Evolutionary conservation across 2,329 filamentous ascomycete genomes (phyloP).

Genomic region (Fusarium dlaminii): DNA sequence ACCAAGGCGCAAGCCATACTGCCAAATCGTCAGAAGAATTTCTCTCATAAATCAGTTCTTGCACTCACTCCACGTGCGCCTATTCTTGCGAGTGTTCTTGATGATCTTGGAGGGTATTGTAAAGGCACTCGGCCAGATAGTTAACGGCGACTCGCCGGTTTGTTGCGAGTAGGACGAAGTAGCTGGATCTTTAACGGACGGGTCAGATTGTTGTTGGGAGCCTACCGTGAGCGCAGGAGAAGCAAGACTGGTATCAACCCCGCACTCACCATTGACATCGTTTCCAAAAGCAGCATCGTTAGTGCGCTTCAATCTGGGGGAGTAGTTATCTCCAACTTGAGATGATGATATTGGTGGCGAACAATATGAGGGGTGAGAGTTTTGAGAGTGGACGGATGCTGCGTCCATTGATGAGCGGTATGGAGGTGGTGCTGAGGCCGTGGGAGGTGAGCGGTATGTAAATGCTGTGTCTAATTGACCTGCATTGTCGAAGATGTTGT

Average conservation of each 20-base stretch:
- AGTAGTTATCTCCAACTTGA: neutral
- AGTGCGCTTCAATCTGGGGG: slow-evolving; percentile 11
- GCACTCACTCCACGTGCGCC: slow-evolving; percentile 50
- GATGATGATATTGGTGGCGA: slow-evolving; percentile 17
- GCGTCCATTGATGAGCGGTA: slow-evolving; percentile 26
- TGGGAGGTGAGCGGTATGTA: slow-evolving; percentile 21
- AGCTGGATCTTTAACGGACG: neutral
- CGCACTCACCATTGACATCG: slow-evolving; percentile 22
- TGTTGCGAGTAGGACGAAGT: slow-evolving; percentile 6
- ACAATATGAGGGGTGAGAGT: slow-evolving; percentile 13
- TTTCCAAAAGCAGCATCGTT: slow-evolving; percentile 26
- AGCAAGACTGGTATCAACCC: slow-evolving; percentile 13
- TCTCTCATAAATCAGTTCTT: fast-evolving
- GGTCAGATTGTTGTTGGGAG: slow-evolving; percentile 19
- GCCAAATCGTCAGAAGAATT: neutral
- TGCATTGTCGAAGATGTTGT: neutral
- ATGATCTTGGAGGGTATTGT: slow-evolving; percentile 43
- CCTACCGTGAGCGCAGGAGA: slow-evolving; percentile 31
- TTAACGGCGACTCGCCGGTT: slow-evolving; percentile 20
- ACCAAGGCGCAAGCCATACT: slow-evolving; percentile 47
- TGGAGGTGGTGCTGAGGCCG: slow-evolving; percentile 17
- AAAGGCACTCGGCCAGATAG: slow-evolving; percentile 46
- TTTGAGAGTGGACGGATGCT: neutral
- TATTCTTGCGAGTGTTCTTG: slow-evolving; percentile 44
- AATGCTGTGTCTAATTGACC: neutral